Evolutionary conservation across 768 basidiomycete genomes (phyloP).

Genomic region (Gautieria morchelliformis): DNA sequence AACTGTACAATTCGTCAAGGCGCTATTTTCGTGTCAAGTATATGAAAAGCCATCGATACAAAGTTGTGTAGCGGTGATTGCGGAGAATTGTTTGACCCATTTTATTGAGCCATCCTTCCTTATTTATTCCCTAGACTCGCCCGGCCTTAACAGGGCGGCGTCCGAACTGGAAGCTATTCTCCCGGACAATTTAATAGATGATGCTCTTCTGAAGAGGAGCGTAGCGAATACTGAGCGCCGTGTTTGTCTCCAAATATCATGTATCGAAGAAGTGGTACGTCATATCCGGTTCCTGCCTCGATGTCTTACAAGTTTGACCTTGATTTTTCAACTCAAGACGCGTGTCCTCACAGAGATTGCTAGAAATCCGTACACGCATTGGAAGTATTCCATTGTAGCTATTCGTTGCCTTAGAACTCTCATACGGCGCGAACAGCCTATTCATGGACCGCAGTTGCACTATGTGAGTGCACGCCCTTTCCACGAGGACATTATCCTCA

Average conservation of each 20-base stretch:
- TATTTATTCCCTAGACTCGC: slow-evolving; percentile 42
- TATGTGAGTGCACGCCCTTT: slow-evolving; percentile 16
- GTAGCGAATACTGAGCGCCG: slow-evolving; percentile 38
- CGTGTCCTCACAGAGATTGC: slow-evolving; percentile 45
- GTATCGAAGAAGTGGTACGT: slow-evolving; percentile 36
- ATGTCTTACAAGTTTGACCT: not conserved
- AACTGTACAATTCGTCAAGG: slow-evolving; percentile 45
- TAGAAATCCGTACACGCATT: slow-evolving; percentile 55
- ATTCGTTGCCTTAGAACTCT: slow-evolving; percentile 58
- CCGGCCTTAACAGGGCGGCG: slow-evolving; percentile 30
- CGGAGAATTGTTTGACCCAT: slow-evolving; percentile 44
- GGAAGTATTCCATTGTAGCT: slow-evolving; percentile 70
- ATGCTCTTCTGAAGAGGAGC: slow-evolving; percentile 31
- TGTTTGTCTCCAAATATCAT: slow-evolving; percentile 30
- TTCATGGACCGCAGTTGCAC: slow-evolving; percentile 36
- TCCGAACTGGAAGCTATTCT: slow-evolving; percentile 29
- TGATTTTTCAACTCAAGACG: slow-evolving; percentile 22
- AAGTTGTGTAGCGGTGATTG: slow-evolving; percentile 52
- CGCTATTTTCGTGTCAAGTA: slow-evolving; percentile 63
- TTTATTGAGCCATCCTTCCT: slow-evolving; percentile 55
- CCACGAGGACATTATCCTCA: not conserved
- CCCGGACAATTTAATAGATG: slow-evolving; percentile 21
- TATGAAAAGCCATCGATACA: slow-evolving; percentile 87
- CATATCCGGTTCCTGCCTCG: not conserved
- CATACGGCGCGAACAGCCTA: slow-evolving; percentile 52